A percentile compares a stretch with the other conserved stretches of the same genome.
Conservation (phyloP, 1,284 basidiomycete genomes). For the Xerocomus nothofagi region DNA sequence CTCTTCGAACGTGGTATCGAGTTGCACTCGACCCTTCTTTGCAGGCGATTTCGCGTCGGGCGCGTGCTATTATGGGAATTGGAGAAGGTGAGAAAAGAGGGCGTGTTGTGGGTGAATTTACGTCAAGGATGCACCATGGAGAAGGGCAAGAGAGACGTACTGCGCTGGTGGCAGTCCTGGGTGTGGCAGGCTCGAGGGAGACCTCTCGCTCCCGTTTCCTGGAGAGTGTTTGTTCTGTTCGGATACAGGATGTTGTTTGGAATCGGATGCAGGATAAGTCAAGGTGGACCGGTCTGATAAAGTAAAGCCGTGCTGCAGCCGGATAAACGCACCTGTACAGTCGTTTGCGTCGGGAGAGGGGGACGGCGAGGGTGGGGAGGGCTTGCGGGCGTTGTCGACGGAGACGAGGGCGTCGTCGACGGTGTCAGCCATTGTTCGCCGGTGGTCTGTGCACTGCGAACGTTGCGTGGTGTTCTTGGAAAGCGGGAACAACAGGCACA, state of each 20-base stretch:
- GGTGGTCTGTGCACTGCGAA: slow-evolving; percentile 36
- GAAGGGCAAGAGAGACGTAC: slow-evolving; percentile 23
- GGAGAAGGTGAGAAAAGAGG: slow-evolving; percentile 6
- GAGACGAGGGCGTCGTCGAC: slow-evolving; percentile 16
- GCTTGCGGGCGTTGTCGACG: slow-evolving; percentile 21
- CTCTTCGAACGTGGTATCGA: slow-evolving; percentile 62
- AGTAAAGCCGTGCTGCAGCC: slow-evolving; percentile 26
- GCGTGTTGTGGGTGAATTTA: slow-evolving; percentile 25
- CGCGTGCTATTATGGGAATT: slow-evolving; percentile 44
- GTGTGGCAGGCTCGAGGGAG: slow-evolving; percentile 65
- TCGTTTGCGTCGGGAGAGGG: slow-evolving; percentile 34
- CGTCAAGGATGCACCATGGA: slow-evolving; percentile 27
- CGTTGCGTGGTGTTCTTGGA: slow-evolving; percentile 23
- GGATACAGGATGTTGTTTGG: slow-evolving; percentile 9
- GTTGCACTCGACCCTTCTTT: slow-evolving; percentile 69
- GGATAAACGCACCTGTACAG: slow-evolving; percentile 31
- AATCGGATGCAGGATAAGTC: slow-evolving; percentile 28
- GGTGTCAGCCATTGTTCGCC: slow-evolving; percentile 31
- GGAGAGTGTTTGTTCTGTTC: slow-evolving; percentile 38
- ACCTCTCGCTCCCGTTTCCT: slow-evolving; percentile 72
- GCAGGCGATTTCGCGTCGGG: slow-evolving; percentile 54
- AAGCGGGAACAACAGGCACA: slow-evolving; percentile 36
- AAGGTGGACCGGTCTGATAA: slow-evolving; percentile 30
- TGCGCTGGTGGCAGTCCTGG: slow-evolving; percentile 43
- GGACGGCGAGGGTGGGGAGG: slow-evolving; percentile 31